phyloP scores from a whole-genome alignment of 306 rosid genomes.

The Prunus persica region Prunus_persica_NCBIv2 NC_034012.1:9727001-9727500 shows the following conservation, averaged over 20 bases:
- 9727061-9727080: neutral
- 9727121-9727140: neutral
- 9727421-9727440: neutral
- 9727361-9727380: neutral
- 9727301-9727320: neutral
- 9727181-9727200: constrained; percentile 65
- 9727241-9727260: constrained; percentile 46
- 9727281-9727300: neutral
- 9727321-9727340: constrained; percentile 2
- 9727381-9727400: neutral
- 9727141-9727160: constrained; percentile 13
- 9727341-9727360: neutral
- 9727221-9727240: constrained; percentile 82
- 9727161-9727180: constrained; percentile 66
- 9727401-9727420: neutral
- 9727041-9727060: neutral
- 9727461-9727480: neutral
- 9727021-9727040: neutral
- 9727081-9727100: constrained; percentile 6
- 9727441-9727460: neutral
- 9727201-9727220: constrained; percentile 81
- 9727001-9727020: neutral
- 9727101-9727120: constrained; percentile 25
- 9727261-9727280: neutral
- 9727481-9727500: neutral